Evolutionary conservation across 225 moss, liverwort and hornwort genomes (phyloP).

Genomic region (Antitrichia curtipendula): DNA sequence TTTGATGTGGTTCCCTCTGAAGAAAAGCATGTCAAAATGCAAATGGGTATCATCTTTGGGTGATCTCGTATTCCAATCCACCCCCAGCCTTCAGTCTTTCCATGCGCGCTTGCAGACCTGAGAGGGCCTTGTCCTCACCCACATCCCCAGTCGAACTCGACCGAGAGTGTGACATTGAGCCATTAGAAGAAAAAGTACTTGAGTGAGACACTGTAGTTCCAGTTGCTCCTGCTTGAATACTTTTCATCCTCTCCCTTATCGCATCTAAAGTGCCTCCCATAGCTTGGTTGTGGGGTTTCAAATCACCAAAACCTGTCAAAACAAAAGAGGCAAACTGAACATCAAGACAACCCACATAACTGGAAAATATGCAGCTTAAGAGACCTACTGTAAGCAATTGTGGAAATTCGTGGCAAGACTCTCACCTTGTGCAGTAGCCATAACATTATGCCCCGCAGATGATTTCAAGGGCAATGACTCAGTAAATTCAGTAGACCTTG

Average conservation of each 20-base stretch:
- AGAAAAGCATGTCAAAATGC: background rate
- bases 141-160: conserved; percentile 24
- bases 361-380: background rate
- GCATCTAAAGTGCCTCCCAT: conserved; percentile 76
- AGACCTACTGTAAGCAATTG: background rate
- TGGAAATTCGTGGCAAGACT: background rate
- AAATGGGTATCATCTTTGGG: conserved; percentile 20
- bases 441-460: conserved; percentile 49
- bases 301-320: conserved; percentile 15
- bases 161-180: conserved; percentile 27
- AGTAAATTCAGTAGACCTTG: conserved; percentile 11
- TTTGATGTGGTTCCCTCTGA: conserved; percentile 6
- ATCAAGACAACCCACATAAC: background rate
- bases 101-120: conserved; percentile 94
- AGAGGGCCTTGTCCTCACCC: conserved; percentile 71
- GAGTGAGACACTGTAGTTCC: conserved; percentile 27
- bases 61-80: conserved; percentile 31
- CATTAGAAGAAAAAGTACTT: conserved; percentile 21
- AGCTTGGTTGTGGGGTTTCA: conserved; percentile 40
- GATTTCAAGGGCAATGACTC: conserved; percentile 39
- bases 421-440: conserved; percentile 38
- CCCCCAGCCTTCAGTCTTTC: conserved; percentile 80
- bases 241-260: conserved; percentile 96
- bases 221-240: conserved; percentile 89
- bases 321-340: background rate